Evolutionary conservation across 2,329 filamentous ascomycete genomes (phyloP), one percentile per base, ranked within the genome.

Genomic region (Pseudogymnoascus sp.): DNA sequence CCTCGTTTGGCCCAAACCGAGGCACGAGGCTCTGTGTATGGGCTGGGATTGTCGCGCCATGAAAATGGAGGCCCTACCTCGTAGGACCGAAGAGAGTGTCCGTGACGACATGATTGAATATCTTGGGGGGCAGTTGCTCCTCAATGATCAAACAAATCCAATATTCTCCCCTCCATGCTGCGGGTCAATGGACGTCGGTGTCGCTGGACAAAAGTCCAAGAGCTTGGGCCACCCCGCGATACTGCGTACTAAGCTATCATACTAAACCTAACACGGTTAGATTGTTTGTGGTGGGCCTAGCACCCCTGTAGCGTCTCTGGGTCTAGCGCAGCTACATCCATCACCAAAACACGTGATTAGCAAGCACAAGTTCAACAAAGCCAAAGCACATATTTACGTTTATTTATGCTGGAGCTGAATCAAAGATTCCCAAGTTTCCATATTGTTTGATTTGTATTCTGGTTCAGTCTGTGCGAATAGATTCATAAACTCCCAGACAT

Each of bases 181-280:
- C 2, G n/a, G 7, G 10, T 31, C 15, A 53, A 31, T 53, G 23
- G 46, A 53, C 4, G 46, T 53, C n/a, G 44, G n/a, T 15, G 26
- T 31, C n/a, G 44, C 26, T 9, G n/a, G 29, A 46, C 11, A 53
- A 31, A 31, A 50, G 4, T 31, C 15, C 26, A 7, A 11, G 26
- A 53, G 46, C 46, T 53, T 53, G 46, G 46, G 26, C 46, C 46
- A 53, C 46, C 15, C 46, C 46, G 46, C 46, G 26, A 53, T 53
- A 31, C 13, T 29, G 0, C 0, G 15, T 13, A 17, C 15, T 31
- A 53, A 31, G 17, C 11, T 11, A 31, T 1, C 0, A 4, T 7
- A 2, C 26, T 53, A 31, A 31, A 11, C 1, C 7, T 3, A 53
- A 53, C 3, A 4, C n/a, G 5, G 15, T 31, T 53, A 53, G 46